Base-by-base conservation (phyloP, 2,329 filamentous ascomycete genomes). In the Beauveria bassiana region DNA sequence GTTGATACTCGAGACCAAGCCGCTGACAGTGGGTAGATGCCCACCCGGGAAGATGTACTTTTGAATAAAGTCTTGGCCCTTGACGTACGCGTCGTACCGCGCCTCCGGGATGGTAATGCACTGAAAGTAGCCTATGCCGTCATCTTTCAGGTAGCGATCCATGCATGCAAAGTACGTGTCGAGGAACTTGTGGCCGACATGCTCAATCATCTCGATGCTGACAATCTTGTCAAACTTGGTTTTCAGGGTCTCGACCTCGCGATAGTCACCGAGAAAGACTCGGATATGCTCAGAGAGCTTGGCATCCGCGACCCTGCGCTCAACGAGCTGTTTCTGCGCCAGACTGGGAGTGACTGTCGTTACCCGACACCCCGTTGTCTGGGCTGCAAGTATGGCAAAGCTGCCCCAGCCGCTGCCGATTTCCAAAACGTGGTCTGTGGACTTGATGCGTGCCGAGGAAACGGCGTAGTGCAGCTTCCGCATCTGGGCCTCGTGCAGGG, bases 1-100 rank as follows among this genome's bases (percentile, higher is more conserved):
- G 45, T 79, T 81, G 65, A 91, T 87, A 43, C 86, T 79, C 52
- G 78, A 74, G 24, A 86, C 72, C 26, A 87, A 73, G 64, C 86
- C 81, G n/a, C 78, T 82, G 46, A 79, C 78, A 2, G 81, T 81
- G 0, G 84, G 84, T 10, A 91, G 75, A 68, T 91, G 87, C 0
- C 88, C 89, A 16, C 88, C 88, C 0, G 88, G 89, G 72, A 92
- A 91, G 61, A 91, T 91, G 73, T 91, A 90, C 64, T 86, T 84
- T 62, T 87, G 83, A 69, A 91, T 90, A 73, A 91, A 91, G 69
- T 90, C 88, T 70, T 88, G 84, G 3, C 82, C 81, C 67, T 81
- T 84, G 22, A 83, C 79, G 69, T 90, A 90, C 5, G 80, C 81
- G 64, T 84, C 83, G 69, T 90, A 87, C 58, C 86, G 79, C 45